These are phyloP conservation scores for Globisporangium perplexum DNA, from an alignment of 352 stramenopile species.

Conservation along the genomic window DNA sequence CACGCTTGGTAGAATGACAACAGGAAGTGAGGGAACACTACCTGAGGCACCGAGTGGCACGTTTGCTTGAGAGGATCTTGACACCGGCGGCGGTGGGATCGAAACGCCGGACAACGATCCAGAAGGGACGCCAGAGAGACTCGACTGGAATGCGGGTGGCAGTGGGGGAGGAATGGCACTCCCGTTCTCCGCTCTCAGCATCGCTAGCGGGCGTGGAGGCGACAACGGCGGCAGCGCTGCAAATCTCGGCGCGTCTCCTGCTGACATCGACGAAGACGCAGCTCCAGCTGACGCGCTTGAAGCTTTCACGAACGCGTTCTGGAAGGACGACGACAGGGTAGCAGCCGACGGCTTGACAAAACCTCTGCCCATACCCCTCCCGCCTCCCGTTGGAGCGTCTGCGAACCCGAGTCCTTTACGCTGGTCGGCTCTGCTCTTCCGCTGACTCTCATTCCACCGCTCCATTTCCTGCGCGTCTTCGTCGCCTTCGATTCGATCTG, in stretches of 20 bases:
- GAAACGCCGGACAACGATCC: not conserved
- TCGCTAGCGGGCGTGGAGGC: not conserved
- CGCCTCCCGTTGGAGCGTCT: not conserved
- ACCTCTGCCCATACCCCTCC: constrained; percentile 6
- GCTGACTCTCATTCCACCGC: constrained; percentile 46
- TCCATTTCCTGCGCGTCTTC: constrained; percentile 51
- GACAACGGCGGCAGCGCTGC: not conserved
- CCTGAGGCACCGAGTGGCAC: not conserved
- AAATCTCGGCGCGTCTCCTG: not conserved
- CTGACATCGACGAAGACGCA: not conserved
- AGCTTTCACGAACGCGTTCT: constrained; percentile 20
- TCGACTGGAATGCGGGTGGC: not conserved
- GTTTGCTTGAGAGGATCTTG: not conserved
- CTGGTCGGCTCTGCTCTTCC: constrained; percentile 56
- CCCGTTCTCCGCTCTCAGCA: not conserved
- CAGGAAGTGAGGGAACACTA: not conserved
- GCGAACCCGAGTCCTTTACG: constrained; percentile 69
- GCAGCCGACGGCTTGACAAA: constrained; percentile 31
- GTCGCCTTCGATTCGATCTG: constrained; percentile 18
- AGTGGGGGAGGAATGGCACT: not conserved
- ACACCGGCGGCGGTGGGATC: not conserved
- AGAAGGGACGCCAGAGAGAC: not conserved
- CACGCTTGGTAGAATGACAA: not conserved
- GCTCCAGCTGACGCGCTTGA: constrained; percentile 1
- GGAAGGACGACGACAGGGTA: constrained; percentile 11